Conservation (phyloP, 805 yeast genomes). For the Nakazawaea pomicola region DNA sequence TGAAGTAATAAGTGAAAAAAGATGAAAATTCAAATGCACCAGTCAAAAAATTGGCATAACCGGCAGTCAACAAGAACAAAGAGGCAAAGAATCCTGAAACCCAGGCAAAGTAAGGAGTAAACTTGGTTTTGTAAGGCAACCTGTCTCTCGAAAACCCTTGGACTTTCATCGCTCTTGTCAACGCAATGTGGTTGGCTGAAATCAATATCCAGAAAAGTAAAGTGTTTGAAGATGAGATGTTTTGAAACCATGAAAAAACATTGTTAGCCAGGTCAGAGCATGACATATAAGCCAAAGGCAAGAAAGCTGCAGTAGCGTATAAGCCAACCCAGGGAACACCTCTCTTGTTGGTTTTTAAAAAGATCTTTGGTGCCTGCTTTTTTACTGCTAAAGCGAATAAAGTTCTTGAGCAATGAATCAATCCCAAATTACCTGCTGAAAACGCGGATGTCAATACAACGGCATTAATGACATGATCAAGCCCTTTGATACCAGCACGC, state of each 20-base stretch:
- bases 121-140: slow-evolving; percentile 66
- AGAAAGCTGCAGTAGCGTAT: slow-evolving; percentile 21
- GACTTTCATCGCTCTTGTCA: slow-evolving; percentile 67
- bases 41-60: slow-evolving; percentile 29
- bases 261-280: slow-evolving; percentile 18
- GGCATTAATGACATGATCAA: slow-evolving; percentile 34
- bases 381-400: slow-evolving; percentile 32
- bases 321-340: slow-evolving; percentile 30
- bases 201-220: slow-evolving; percentile 29
- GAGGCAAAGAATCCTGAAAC: slow-evolving; percentile 23
- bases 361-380: slow-evolving; percentile 32
- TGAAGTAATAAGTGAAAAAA: slow-evolving; percentile 27
- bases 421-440: slow-evolving; percentile 29
- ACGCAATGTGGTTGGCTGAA: slow-evolving; percentile 37
- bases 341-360: slow-evolving; percentile 26
- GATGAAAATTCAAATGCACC: slow-evolving; percentile 24
- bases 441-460: slow-evolving; percentile 35
- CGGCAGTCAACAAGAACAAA: slow-evolving; percentile 29
- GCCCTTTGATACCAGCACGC: slow-evolving; percentile 27
- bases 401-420: slow-evolving; percentile 28
- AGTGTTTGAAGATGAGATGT: slow-evolving; percentile 25
- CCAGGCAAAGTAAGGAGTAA: slow-evolving; percentile 64
- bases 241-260: slow-evolving; percentile 32
- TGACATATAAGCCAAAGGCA: slow-evolving; percentile 34
- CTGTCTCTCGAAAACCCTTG: slow-evolving; percentile 64